phyloP scores from a whole-genome alignment of 306 rosid genomes.

The Psophocarpus tetragonolobus region DNA sequence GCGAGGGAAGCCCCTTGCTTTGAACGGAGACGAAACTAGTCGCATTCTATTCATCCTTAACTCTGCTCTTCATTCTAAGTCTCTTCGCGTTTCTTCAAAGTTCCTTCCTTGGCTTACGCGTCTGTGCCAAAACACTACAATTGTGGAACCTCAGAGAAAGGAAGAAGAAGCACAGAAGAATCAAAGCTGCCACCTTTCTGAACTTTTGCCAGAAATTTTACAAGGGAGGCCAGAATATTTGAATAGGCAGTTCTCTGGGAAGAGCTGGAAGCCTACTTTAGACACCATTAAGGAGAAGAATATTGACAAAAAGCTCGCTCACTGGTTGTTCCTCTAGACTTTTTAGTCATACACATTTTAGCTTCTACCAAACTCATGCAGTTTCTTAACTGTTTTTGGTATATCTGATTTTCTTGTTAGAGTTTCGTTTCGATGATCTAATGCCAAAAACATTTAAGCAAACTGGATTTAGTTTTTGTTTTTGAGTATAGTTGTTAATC shows the following conservation, averaged over 20 bases:
- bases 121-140: conserved; percentile 40
- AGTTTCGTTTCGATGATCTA: neutral
- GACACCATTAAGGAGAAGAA: conserved; percentile 82
- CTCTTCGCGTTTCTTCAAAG: conserved; percentile 39
- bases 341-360: neutral
- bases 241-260: conserved; percentile 71
- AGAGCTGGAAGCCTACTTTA: conserved; percentile 86
- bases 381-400: neutral
- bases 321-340: conserved; percentile 55
- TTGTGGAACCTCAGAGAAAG: conserved; percentile 31
- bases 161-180: conserved; percentile 26
- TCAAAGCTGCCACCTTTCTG: conserved; percentile 26
- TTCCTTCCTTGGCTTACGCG: conserved; percentile 60
- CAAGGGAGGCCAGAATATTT: conserved; percentile 68
- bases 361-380: neutral
- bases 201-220: conserved; percentile 37
- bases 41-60: conserved; percentile 46
- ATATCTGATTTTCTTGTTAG: neutral
- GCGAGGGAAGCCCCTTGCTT: conserved; percentile 61
- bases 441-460: neutral
- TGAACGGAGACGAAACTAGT: conserved; percentile 51
- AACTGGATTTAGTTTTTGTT: neutral
- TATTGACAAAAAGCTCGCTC: conserved; percentile 47
- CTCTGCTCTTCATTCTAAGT: conserved; percentile 46
- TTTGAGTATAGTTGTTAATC: neutral